These are phyloP conservation scores for Cercis canadensis DNA, from an alignment of 306 rosid genomes.

Conservation along the genomic window DNA sequence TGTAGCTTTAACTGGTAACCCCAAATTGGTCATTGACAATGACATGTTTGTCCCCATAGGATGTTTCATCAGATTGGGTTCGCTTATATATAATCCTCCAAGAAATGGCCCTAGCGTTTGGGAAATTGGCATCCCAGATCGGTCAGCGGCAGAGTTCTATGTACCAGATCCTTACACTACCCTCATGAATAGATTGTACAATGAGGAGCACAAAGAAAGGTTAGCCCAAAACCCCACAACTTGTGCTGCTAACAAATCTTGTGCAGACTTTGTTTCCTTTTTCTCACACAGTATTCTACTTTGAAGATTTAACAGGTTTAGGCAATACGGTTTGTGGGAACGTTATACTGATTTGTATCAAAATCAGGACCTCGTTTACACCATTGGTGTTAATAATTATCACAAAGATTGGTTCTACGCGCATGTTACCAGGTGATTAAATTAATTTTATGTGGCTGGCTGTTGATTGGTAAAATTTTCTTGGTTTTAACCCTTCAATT, in stretches of 20 bases:
- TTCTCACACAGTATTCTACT: not conserved
- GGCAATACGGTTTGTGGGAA: constrained; percentile 77
- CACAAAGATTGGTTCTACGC: constrained; percentile 65
- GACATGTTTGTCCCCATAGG: constrained; percentile 42
- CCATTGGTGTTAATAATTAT: constrained; percentile 35
- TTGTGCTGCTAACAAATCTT: not conserved
- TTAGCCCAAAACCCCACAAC: constrained; percentile 23
- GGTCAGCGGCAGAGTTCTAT: constrained; percentile 67
- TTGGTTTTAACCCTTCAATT: not conserved
- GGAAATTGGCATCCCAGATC: constrained; percentile 94
- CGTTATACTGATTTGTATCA: constrained; percentile 64
- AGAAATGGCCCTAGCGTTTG: constrained; percentile 83
- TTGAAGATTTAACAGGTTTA: constrained; percentile 42
- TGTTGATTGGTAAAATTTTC: not conserved
- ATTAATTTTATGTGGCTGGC: not conserved
- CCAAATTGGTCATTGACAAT: not conserved
- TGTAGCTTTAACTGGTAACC: not conserved
- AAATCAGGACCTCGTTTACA: constrained; percentile 53
- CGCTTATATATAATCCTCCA: constrained; percentile 62
- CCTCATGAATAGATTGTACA: constrained; percentile 49
- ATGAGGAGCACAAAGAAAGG: constrained; percentile 30
- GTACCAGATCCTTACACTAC: constrained; percentile 65
- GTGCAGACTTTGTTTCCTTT: not conserved
- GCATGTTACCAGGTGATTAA: constrained; percentile 52
- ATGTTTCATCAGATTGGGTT: constrained; percentile 30